Percentiles rank a stretch among this genome's conserved stretches.
These are phyloP conservation scores for Tolypocladium sp. DNA, from an alignment of 2,329 filamentous ascomycete genomes.

Conservation along the genomic window DNA sequence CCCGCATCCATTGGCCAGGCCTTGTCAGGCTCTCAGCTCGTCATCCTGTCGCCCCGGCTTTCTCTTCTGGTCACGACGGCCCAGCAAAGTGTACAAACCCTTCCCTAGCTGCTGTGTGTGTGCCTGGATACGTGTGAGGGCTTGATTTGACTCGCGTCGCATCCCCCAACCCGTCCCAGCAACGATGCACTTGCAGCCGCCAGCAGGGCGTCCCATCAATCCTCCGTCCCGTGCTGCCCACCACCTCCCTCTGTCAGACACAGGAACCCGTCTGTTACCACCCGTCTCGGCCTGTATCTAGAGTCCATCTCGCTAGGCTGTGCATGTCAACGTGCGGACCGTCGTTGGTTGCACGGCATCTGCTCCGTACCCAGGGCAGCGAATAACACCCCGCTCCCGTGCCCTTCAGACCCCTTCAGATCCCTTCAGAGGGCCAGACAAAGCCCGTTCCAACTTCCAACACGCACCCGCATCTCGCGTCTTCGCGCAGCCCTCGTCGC, in stretches of 20 bases:
- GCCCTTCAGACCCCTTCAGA: neutral
- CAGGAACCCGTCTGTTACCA: neutral
- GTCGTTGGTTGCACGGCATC: neutral
- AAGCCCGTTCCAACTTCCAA: neutral
- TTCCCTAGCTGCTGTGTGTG: neutral
- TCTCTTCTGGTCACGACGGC: neutral
- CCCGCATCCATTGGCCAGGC: neutral
- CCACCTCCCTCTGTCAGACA: neutral
- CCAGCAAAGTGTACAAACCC: neutral
- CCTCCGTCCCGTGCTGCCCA: neutral
- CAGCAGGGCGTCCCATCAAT: neutral
- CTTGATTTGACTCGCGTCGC: slow-evolving; percentile 2
- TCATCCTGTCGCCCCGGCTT: neutral
- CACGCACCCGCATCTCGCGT: too few relatives aligned
- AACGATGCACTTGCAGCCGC: neutral
- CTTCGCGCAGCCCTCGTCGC: too few relatives aligned
- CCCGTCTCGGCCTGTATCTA: neutral
- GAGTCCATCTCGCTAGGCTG: neutral
- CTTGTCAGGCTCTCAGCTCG: neutral
- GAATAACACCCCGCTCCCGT: neutral
- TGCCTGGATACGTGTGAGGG: slow-evolving; percentile 3
- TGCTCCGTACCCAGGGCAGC: neutral
- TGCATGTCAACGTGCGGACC: neutral
- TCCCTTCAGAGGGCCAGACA: neutral
- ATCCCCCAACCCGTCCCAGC: neutral